Base-by-base conservation (phyloP, 768 basidiomycete species). In the Agaricus sinodeliciosus region DNA sequence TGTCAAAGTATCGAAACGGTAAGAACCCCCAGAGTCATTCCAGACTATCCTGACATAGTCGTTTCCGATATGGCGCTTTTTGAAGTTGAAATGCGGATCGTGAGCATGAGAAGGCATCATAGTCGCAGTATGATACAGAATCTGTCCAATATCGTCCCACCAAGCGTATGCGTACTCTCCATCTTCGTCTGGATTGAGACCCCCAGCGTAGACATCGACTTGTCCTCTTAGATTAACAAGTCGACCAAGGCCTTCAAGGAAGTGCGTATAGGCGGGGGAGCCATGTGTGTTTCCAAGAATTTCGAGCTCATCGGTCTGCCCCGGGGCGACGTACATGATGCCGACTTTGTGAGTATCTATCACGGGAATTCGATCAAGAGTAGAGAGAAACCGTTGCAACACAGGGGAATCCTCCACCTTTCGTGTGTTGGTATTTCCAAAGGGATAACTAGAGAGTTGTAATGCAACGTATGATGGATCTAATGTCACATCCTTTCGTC, bases 331-430 rank as follows among this genome's bases (percentile, higher is more conserved):
- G 61, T 98, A 99, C 71, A 99, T 77, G 52, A 99, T 87, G 3
- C 92, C 96, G 34, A 98, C 87, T 67, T 96, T 95, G 68, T 98
- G 92, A 0, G 90, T 94, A 67, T 99, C 96, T 55, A 99, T 94
- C 60, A 98, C 93, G 0, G 94, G 94, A 39, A 89, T 87, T 40
- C 79, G 73, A 60, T 96, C 93, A 42, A 98, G 76, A 6, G 39
- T 54, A 22, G 45, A 47, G 22, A 54, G 46, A 18, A 54, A 54
- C 9, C 52, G 52, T 27, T 18, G 25, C 13, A 54, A 31, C 9
- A 16, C 72, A 9, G 79, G 71, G 43, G 51, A 28, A 27, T 84
- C 79, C 4, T 73, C 65, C 4, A 85, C 69, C 9, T 78, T 71
- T 49, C 74, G 76, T 54, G 72, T 65, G 28, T 71, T 65, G 11